Percentiles rank a stretch among this genome's conserved stretches.
phyloP scores from a whole-genome alignment of 208 protist genomes.

The Vickermania spadyakhi region DNA sequence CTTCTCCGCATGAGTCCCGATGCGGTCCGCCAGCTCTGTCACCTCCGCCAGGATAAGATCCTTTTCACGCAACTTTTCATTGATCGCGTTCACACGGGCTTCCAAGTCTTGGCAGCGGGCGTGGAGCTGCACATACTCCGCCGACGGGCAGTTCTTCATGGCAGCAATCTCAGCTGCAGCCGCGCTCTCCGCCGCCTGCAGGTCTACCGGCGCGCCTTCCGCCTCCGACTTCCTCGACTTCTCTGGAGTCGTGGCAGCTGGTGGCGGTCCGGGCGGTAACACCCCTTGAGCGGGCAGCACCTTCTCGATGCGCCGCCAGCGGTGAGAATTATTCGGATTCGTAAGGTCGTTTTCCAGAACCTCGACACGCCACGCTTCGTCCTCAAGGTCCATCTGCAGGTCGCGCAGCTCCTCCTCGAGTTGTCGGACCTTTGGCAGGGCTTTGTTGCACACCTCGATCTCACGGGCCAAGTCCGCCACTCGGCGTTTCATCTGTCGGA shows the following conservation, averaged over 20 bases:
- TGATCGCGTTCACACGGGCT: slow-evolving; percentile 81
- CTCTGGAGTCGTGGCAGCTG: not conserved
- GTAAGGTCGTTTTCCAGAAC: slow-evolving; percentile 79
- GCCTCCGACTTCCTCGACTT: slow-evolving; percentile 3
- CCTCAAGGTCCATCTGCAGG: slow-evolving; percentile 73
- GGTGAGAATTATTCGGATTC: slow-evolving; percentile 72
- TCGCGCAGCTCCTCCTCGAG: slow-evolving; percentile 69
- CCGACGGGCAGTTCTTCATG: slow-evolving; percentile 29
- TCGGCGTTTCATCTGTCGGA: slow-evolving; percentile 57
- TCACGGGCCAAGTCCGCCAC: slow-evolving; percentile 73
- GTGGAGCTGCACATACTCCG: slow-evolving; percentile 79
- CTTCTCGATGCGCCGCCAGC: slow-evolving; percentile 55
- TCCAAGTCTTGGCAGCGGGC: slow-evolving; percentile 88
- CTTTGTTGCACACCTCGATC: slow-evolving; percentile 62
- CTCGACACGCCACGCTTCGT: slow-evolving; percentile 73
- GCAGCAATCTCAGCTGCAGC: slow-evolving; percentile 3
- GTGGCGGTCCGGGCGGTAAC: not conserved
- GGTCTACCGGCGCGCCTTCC: not conserved
- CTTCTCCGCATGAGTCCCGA: slow-evolving; percentile 75
- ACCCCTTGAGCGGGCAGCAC: not conserved
- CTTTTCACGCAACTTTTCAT: slow-evolving; percentile 94
- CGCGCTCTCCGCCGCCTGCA: not conserved
- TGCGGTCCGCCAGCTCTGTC: slow-evolving; percentile 77
- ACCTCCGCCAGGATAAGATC: slow-evolving; percentile 94
- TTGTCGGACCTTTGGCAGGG: slow-evolving; percentile 77